Evolutionary conservation across 345 rosid genomes (phyloP).

Genomic region (Brassica carinata): DNA sequence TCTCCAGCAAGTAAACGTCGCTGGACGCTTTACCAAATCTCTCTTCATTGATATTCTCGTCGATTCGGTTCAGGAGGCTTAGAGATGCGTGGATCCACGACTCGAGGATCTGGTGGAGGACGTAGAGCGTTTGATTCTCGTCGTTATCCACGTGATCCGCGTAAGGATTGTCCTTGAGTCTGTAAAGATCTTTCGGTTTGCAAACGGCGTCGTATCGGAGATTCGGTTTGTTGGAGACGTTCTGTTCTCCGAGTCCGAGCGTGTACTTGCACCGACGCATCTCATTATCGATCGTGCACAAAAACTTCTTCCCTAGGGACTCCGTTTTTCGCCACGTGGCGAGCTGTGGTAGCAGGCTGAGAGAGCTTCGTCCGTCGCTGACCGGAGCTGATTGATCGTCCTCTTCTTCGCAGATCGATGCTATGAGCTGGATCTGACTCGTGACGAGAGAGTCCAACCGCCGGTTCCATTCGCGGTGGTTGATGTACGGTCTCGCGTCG

Average conservation of each 20-base stretch:
- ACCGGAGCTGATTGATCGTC: slow-evolving; percentile 29
- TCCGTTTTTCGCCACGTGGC: slow-evolving; percentile 79
- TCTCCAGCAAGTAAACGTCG: slow-evolving; percentile 64
- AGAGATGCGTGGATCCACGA: slow-evolving; percentile 67
- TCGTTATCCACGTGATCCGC: slow-evolving; percentile 60
- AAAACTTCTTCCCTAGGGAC: slow-evolving; percentile 61
- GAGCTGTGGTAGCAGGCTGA: slow-evolving; percentile 76
- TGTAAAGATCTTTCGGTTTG: slow-evolving; percentile 60
- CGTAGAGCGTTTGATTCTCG: slow-evolving; percentile 70
- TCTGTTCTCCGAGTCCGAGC: slow-evolving; percentile 83
- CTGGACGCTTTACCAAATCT: slow-evolving; percentile 53
- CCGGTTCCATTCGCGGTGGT: slow-evolving; percentile 72
- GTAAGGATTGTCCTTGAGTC: slow-evolving; percentile 55
- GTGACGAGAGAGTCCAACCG: slow-evolving; percentile 72
- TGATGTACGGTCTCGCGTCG: slow-evolving; percentile 74
- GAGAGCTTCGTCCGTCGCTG: slow-evolving; percentile 59
- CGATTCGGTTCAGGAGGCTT: slow-evolving; percentile 54
- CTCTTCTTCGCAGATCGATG: slow-evolving; percentile 54
- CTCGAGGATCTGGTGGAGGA: slow-evolving; percentile 78
- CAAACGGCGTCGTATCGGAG: slow-evolving; percentile 84
- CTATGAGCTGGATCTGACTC: slow-evolving; percentile 68
- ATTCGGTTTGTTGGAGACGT: slow-evolving; percentile 72
- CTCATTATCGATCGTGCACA: slow-evolving; percentile 73
- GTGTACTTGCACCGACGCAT: slow-evolving; percentile 78
- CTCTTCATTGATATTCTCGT: slow-evolving; percentile 45